Percentiles rank a stretch among this genome's conserved stretches.
phyloP scores from a whole-genome alignment of 495 filamentous ascomycete species.

The Hypoxylon lienhwacheense region DNA sequence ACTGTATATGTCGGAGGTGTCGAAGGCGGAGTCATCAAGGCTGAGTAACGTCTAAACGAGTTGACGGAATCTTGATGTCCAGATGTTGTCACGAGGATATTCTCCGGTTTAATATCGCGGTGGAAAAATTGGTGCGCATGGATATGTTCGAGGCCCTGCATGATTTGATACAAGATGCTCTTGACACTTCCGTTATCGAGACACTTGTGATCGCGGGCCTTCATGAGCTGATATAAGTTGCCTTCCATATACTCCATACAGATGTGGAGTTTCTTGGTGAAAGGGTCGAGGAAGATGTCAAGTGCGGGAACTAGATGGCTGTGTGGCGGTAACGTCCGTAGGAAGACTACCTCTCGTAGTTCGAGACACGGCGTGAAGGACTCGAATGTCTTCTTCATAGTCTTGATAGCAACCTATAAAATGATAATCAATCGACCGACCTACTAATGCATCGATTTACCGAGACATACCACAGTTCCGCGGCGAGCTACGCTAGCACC shows the following conservation, averaged over 20 bases:
- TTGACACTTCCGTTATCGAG: slow-evolving; percentile 92
- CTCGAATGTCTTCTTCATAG: slow-evolving; percentile 99
- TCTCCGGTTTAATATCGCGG: slow-evolving; percentile 98
- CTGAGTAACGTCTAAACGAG: slow-evolving; percentile 87
- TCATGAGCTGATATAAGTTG: slow-evolving; percentile 99
- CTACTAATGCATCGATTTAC: not conserved
- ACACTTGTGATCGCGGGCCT: slow-evolving; percentile 90
- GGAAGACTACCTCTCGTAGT: slow-evolving; percentile 93
- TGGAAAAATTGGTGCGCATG: slow-evolving; percentile 98
- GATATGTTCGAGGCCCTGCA: slow-evolving; percentile 94
- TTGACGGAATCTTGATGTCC: slow-evolving; percentile 73
- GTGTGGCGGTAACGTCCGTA: slow-evolving; percentile 83
- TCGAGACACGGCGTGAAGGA: slow-evolving; percentile 87
- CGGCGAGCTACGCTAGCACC: slow-evolving; percentile 86
- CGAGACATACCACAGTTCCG: slow-evolving; percentile 80
- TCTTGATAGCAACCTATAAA: slow-evolving; percentile 92
- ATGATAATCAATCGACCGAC: slow-evolving; percentile 33
- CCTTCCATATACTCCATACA: slow-evolving; percentile 99
- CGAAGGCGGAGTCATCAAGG: slow-evolving; percentile 89
- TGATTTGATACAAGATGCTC: slow-evolving; percentile 95
- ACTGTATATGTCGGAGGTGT: slow-evolving; percentile 93
- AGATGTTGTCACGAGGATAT: slow-evolving; percentile 95
- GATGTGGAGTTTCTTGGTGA: slow-evolving; percentile 94
- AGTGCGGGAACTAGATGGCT: slow-evolving; percentile 92
- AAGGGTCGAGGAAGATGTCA: slow-evolving; percentile 97